Evolutionary conservation across 1,139 yeast genomes (phyloP), one percentile per base, ranked within the genome.

Genomic region (Kodamaea fungicola): DNA sequence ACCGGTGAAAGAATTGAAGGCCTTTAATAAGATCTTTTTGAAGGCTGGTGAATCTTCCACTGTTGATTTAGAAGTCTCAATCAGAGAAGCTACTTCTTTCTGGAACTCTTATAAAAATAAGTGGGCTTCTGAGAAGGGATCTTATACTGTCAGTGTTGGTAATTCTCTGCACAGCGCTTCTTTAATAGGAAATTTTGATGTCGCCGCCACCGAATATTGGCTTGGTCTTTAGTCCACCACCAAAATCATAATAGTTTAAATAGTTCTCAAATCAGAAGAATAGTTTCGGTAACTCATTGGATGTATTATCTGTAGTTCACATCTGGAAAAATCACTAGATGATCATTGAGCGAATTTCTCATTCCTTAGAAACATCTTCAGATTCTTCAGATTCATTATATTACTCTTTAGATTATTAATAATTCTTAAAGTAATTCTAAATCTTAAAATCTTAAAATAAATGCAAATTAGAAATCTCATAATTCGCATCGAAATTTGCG

Each of bases 1-100:
- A 48, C 82, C 83, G n/a, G 54, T 62, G 8, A 78, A 78, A 52
- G 84, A 79, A 50, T 65, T 79, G 51, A 76, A 74, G 54, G 80
- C 71, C 23, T 79, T 74, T 49, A 67, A 59, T 29, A 78, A 78
- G 56, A 71, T 76, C 10, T 50, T 45, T 24, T 54, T 78, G 42
- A 49, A 57, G 25, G 57, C 76, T 4, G 74, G 74, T 12, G 64
- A 69, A 49, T 44, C 64, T 19, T 57, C 59, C 43, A 50, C 58
- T 2, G 76, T 67, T 13, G 43, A 47, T 3, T 46, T 75, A 22
- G 42, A 46, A 9, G 47, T 74, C 16, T 60, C 68, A 1, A 41
- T 70, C 40, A 74, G 71, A 49, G 76, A 76, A 44, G 74, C 80
- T 12, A 64, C 75, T 6, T 76, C 82, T 0, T 77, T 62, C 64